These are phyloP conservation scores for Aspergillus glaucus DNA, from an alignment of 2,329 filamentous ascomycete genomes.

Conservation along the genomic window DNA sequence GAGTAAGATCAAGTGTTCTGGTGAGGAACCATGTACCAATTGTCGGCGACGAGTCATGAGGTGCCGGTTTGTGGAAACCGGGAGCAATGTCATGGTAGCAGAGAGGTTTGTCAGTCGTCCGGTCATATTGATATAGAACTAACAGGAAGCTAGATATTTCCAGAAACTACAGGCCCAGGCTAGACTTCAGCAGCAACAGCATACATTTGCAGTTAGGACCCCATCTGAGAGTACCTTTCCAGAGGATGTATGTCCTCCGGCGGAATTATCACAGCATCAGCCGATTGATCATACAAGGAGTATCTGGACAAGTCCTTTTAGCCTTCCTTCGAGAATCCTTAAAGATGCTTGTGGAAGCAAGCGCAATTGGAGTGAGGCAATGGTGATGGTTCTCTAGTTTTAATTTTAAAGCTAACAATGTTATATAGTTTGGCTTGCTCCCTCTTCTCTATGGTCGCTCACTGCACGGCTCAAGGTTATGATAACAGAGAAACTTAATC, in stretches of 20 bases:
- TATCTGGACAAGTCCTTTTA: slow-evolving; percentile 19
- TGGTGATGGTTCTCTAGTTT: background rate
- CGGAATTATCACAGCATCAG: background rate
- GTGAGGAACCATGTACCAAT: slow-evolving; percentile 32
- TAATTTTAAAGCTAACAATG: background rate
- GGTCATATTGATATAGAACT: background rate
- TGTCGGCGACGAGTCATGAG: slow-evolving; percentile 14
- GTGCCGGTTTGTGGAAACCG: slow-evolving; percentile 27
- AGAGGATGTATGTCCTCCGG: background rate
- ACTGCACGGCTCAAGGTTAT: slow-evolving; percentile 18
- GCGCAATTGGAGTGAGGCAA: slow-evolving; percentile 31
- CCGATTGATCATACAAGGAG: slow-evolving; percentile 5
- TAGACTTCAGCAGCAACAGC: slow-evolving; percentile 16
- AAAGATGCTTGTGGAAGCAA: slow-evolving; percentile 12
- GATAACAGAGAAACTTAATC: slow-evolving; percentile 15
- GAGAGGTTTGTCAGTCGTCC: slow-evolving; percentile 21
- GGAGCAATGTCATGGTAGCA: slow-evolving; percentile 24
- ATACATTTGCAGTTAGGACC: slow-evolving; percentile 15
- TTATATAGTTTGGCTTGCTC: slow-evolving; percentile 16
- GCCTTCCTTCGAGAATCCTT: slow-evolving; percentile 11
- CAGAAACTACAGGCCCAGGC: slow-evolving; percentile 15
- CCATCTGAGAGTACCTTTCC: slow-evolving; percentile 19
- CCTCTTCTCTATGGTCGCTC: slow-evolving; percentile 19
- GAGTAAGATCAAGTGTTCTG: slow-evolving; percentile 41
- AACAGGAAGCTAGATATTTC: slow-evolving; percentile 4